phyloP scores from a whole-genome alignment of 2,329 filamentous ascomycete genomes.

The Hypoxylon sp. region DNA sequence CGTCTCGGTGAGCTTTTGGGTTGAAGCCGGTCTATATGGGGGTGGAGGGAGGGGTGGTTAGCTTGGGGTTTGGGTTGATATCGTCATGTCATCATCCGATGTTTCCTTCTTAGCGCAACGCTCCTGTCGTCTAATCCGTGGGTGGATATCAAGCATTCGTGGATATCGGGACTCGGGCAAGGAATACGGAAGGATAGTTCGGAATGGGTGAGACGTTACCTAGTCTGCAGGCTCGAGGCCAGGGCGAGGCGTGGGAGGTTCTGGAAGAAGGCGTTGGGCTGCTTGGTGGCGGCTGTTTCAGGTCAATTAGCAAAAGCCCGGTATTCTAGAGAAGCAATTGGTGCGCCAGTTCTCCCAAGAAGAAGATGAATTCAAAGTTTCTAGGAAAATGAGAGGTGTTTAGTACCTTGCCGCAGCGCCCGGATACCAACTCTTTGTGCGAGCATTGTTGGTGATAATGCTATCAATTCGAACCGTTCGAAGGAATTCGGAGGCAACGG shows the following conservation, averaged over 20 bases:
- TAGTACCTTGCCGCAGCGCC: constrained; percentile 68
- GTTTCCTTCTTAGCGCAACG: no score
- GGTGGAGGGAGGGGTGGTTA: constrained; percentile 9
- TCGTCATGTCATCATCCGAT: no score
- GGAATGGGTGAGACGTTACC: constrained; percentile 52
- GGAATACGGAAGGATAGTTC: constrained; percentile 3
- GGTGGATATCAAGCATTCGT: background rate
- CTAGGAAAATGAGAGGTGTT: constrained; percentile 9
- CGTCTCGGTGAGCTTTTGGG: constrained; percentile 65
- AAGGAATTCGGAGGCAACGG: background rate
- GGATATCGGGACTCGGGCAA: background rate
- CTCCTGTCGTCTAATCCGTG: no score
- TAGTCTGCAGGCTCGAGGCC: constrained; percentile 58
- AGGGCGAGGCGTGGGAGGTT: constrained; percentile 61
- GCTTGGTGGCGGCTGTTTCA: constrained; percentile 53
- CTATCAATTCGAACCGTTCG: constrained; percentile 11
- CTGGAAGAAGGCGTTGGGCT: constrained; percentile 60
- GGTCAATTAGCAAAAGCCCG: constrained; percentile 15
- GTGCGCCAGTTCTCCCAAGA: background rate
- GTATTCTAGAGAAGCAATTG: constrained; percentile 2
- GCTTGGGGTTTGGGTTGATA: constrained; percentile 12
- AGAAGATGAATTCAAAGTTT: background rate
- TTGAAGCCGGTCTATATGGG: constrained; percentile 64
- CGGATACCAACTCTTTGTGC: constrained; percentile 68
- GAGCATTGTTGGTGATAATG: constrained; percentile 58